phyloP scores from a whole-genome alignment of 1,284 basidiomycete genomes.

The Cryptococcus sp. region DNA sequence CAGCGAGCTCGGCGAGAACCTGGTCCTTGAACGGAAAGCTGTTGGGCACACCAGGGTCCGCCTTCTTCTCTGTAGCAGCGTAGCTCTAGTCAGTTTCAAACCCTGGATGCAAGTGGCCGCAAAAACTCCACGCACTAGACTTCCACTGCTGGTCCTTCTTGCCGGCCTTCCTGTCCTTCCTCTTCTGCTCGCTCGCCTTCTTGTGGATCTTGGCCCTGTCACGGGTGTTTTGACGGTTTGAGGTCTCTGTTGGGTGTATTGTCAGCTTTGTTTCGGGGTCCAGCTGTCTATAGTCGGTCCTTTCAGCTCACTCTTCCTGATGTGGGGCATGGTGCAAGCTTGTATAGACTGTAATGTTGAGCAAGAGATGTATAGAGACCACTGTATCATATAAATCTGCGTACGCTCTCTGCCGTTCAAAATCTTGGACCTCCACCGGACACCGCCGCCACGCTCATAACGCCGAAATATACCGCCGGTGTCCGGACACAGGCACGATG shows the following conservation, averaged over 20 bases:
- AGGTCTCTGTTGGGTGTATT: slow-evolving; percentile 63
- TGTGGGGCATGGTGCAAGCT: slow-evolving; percentile 61
- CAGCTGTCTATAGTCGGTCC: not conserved
- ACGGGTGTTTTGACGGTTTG: slow-evolving; percentile 69
- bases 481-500: not conserved
- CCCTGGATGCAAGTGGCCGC: not conserved
- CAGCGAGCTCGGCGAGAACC: slow-evolving; percentile 84
- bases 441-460: slow-evolving; percentile 4
- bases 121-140: slow-evolving; percentile 64
- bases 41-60: slow-evolving; percentile 95
- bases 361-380: not conserved
- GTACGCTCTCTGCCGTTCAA: not conserved
- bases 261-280: not conserved
- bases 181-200: slow-evolving; percentile 72
- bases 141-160: slow-evolving; percentile 90
- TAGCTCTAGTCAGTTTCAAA: not conserved
- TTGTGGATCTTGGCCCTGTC: slow-evolving; percentile 73
- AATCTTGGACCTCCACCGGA: slow-evolving; percentile 16
- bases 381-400: not conserved
- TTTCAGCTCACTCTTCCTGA: slow-evolving; percentile 64
- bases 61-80: slow-evolving; percentile 61
- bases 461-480: not conserved
- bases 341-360: slow-evolving; percentile 1
- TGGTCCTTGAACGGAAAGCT: slow-evolving; percentile 96
- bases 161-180: slow-evolving; percentile 71